Conservation (phyloP, 2,329 filamentous ascomycete genomes). For the Sporothrix sp. region DNA sequence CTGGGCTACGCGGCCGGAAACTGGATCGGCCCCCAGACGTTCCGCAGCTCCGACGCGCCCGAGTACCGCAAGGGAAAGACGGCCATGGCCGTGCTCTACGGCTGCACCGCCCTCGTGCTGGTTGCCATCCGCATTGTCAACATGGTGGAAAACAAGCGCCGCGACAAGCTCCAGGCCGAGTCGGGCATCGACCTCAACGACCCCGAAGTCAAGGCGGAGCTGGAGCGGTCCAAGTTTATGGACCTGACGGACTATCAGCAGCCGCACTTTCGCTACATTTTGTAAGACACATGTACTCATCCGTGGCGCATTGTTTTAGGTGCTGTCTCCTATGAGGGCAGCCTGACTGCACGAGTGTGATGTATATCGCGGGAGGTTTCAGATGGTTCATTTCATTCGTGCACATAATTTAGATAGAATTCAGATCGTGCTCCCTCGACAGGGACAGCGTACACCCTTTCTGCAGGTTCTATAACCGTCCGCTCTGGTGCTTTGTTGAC, state of each 20-base stretch:
- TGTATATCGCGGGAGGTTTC: too few relatives aligned
- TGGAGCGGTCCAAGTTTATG: constrained; percentile 10
- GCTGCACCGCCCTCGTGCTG: constrained; percentile 44
- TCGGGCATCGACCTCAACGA: constrained; percentile 24
- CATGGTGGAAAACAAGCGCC: constrained; percentile 46
- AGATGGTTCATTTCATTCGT: too few relatives aligned
- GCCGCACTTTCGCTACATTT: constrained; percentile 21
- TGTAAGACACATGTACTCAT: constrained; percentile 5
- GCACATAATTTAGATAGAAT: too few relatives aligned
- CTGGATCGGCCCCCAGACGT: constrained; percentile 45
- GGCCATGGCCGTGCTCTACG: constrained; percentile 44
- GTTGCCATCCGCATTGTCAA: constrained; percentile 39
- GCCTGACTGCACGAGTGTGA: too few relatives aligned
- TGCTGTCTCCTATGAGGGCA: too few relatives aligned
- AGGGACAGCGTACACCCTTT: too few relatives aligned
- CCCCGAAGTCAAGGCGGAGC: background rate
- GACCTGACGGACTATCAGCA: constrained; percentile 22
- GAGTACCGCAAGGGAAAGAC: constrained; percentile 38
- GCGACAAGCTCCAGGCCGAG: constrained; percentile 36
- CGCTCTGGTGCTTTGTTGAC: too few relatives aligned
- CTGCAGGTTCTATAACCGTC: too few relatives aligned
- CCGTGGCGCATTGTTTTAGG: too few relatives aligned
- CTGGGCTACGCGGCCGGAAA: constrained; percentile 45
- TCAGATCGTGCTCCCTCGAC: too few relatives aligned
- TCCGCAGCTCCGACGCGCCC: constrained; percentile 38